A percentile compares a stretch with the other conserved stretches of the same genome.
Conservation (phyloP, 2,329 filamentous ascomycete genomes). For the Pestalotiopsis sp. region DNA sequence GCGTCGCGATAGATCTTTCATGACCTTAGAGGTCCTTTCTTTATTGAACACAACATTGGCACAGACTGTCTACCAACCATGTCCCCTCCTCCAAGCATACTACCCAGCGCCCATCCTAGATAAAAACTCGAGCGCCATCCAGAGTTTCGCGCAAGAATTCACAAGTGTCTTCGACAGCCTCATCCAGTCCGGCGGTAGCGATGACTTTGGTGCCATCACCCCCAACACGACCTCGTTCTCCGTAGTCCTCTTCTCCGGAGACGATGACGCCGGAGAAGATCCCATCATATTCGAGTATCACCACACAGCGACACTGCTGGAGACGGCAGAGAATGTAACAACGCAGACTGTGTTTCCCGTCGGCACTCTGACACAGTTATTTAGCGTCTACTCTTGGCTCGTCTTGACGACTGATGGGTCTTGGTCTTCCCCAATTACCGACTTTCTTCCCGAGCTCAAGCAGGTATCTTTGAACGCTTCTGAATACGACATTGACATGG, state of each 20-base stretch:
- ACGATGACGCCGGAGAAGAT: constrained; percentile 9
- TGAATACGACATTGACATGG: neutral
- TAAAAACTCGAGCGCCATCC: neutral
- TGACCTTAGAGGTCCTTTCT: neutral
- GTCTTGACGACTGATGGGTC: constrained; percentile 27
- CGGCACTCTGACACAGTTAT: constrained; percentile 33
- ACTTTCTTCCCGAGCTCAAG: constrained; percentile 26
- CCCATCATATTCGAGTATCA: constrained; percentile 26
- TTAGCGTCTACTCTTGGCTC: constrained; percentile 37
- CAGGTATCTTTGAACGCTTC: neutral
- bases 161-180: constrained; percentile 22
- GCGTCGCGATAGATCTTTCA: neutral
- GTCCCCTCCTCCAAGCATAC: constrained; percentile 9
- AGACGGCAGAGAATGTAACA: constrained; percentile 18
- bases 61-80: constrained; percentile 3
- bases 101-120: constrained; percentile 1
- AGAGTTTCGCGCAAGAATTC: constrained; percentile 15
- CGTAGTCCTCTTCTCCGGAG: constrained; percentile 25
- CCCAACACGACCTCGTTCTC: constrained; percentile 30
- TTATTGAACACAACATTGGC: neutral
- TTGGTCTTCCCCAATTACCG: constrained; percentile 31
- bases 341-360: constrained; percentile 28
- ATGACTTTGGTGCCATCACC: constrained; percentile 25
- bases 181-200: constrained; percentile 19
- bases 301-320: constrained; percentile 20